Evolutionary conservation across 805 yeast genomes (phyloP), one percentile per base, ranked within the genome.

Genomic region (Monosporozyma unispora): DNA sequence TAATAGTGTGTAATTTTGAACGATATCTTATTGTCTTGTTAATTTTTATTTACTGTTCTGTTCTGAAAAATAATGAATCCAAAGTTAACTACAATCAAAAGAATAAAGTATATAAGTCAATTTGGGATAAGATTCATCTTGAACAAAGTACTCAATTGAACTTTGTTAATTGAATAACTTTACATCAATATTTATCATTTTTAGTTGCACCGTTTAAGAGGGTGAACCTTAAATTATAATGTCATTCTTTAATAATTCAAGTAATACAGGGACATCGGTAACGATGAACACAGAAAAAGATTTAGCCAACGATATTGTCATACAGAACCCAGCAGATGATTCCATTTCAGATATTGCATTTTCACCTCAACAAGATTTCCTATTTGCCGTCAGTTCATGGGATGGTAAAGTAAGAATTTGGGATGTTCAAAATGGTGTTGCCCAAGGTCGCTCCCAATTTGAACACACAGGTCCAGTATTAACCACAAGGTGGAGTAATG

Each of bases 381-480:
- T 93, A 52, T 70, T 72, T 49, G 79, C 95, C 3, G 93, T 81
- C 3, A 78, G 95, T 16, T 83, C 95, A 16, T 93, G 99, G 99
- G 99, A 93, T 69, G 86, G 84, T 59, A 89, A 88, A 63, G 96
- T 88, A 40, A 77, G 98, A 53, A 82, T 93, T 49, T 93, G 93
- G 73, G 98, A 93, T 66, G 80, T 90, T 16, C 75, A 82, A 41
- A 76, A 78, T 38, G 96, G 96, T 4, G 78, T 79, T 49, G 81
- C 87, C 27, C 93, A 86, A 59, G 96, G 96, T 8, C 71, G 96
- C 46, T 96, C 97, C 0, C 65, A 90, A 60, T 90, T 77, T 66
- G 95, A 87, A 62, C 97, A 91, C 64, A 87, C 83, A 35, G 96
- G 79, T 0, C 96, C 98, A 0, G 96, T 87, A 3, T 70, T 93